Base-by-base conservation (phyloP, 352 stramenopile genomes). In the Phytophthora pistaciae region DNA sequence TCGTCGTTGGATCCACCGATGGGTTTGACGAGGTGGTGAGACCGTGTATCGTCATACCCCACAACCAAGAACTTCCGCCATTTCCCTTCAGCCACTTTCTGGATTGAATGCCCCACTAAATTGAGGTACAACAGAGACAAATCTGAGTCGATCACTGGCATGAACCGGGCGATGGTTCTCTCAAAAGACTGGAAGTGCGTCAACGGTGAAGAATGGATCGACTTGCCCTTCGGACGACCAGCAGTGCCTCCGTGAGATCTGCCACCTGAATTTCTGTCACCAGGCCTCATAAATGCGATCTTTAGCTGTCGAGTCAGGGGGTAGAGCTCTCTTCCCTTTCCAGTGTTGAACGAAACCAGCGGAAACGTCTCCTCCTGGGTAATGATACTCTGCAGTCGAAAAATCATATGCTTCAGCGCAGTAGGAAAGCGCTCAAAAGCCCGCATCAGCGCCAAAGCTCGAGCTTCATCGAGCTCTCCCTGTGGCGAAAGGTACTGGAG, bases 141-240 rank as follows among this genome's bases (percentile, higher is more conserved):
- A 59, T 85, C 83, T 11, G 58, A 23, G 56, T 95, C 83, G 3
- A 81, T 57, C 3, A 92, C 75, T 42, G 83, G 71, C 60, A 93
- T 79, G 31, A 76, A 91, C 2, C 86, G 83, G 29, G 85, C 88
- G 40, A 96, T 75, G 0, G 84, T 93, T 60, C 87, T 82, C 56
- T 96, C 89, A 70, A 96, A 94, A n/a, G 87, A 94, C 67, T 94
- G 87, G n/a, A 94, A 96, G 42, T 93, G 82, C 3, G 87, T 93
- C 46, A 96, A 68, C 7, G 89, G 83, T 5, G 87, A 94, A n/a
- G 83, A 76, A 21, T 93, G 79, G 16, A 95, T 91, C 18, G 82
- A 78, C 50, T 87, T 78, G 38, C 56, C 64, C 49, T 72, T 64
- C 6, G 55, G 18, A 56, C 66, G 63, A 36, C 55, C 55, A 33